Evolutionary conservation across 176 grass and related monocot species (phyloP), one percentile per base, ranked within the genome.

Genomic region (Calamus simplicifolius): DNA sequence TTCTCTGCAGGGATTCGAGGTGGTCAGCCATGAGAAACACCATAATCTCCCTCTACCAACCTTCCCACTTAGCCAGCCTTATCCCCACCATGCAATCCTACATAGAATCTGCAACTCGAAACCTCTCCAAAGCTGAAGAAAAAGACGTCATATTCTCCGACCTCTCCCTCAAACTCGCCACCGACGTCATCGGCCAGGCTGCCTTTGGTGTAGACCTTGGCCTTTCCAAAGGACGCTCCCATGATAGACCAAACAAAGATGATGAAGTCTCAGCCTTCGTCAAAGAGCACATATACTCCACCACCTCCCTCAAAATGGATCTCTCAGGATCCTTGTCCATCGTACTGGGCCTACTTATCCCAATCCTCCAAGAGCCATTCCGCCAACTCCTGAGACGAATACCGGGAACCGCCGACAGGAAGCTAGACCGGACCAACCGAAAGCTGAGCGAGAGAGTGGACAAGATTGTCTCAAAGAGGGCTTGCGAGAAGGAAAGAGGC

Each of bases 261-360:
- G 59, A 58, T 30, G 79, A 80, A 70, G 79, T 74, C 4, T 63
- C 68, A 5, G 82, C 68, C 59, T 92, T 92, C 67, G 48, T 92
- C 4, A 59, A 72, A 57, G 87, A 91, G 71, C 82, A 91, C 38
- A 64, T 86, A 3, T 75, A 86, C 43, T 86, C 88, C 51, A 86
- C n/a, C n/a, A n/a, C 82, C 29, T 86, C 88, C 12, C 79, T 91
- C 1, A 91, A 80, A 76, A 91, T 91, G 88, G 88, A 91, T 66
- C 54, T 86, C 19, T 83, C 88, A 0, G 88, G 56, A 12, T 82
- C 88, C 14, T 78, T 91, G 56, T 91, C 88, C 50, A 73, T 83
- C 17, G 71, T 66, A 54, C 67, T n/a, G 12, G 87, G 82, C 59
- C 79, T 91, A 63, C 26, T 91, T 68, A 51, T 72, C 18, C 88